Conservation (phyloP, 495 filamentous ascomycete species). For the Tuber indicum region DNA sequence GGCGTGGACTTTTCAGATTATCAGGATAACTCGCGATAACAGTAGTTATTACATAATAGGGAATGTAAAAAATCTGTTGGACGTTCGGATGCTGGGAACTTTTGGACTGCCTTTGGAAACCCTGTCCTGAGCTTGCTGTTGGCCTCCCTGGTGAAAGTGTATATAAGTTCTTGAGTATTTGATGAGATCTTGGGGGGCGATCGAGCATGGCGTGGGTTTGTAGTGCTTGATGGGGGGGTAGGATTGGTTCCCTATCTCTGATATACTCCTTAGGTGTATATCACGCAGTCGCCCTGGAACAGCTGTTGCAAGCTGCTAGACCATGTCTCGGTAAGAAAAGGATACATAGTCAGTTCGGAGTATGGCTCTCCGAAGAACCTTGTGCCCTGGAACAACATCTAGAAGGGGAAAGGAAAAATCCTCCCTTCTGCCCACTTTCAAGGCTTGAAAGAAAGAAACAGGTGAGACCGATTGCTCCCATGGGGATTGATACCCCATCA, state of each 20-base stretch:
- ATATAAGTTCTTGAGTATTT: neutral
- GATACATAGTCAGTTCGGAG: neutral
- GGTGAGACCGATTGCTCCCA: neutral
- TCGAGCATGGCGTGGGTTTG: neutral
- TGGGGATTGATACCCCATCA: neutral
- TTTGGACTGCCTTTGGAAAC: too few relatives aligned
- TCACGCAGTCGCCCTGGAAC: neutral
- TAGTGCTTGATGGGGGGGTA: neutral
- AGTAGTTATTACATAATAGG: neutral
- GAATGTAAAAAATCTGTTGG: neutral
- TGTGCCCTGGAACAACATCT: neutral
- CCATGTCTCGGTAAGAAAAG: neutral
- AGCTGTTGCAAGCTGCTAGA: neutral
- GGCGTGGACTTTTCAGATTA: neutral
- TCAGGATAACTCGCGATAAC: neutral
- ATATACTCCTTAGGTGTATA: neutral
- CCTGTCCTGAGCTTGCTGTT: neutral
- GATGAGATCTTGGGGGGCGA: neutral
- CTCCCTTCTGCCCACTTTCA: neutral
- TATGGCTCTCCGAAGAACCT: neutral
- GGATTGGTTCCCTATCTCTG: neutral
- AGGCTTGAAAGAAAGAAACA: neutral
- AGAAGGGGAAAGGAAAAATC: neutral
- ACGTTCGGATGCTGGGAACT: neutral
- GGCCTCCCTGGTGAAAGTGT: neutral